Evolutionary conservation across 805 yeast genomes (phyloP), one percentile per base, ranked within the genome.

Genomic region (Candida tallmaniae): DNA sequence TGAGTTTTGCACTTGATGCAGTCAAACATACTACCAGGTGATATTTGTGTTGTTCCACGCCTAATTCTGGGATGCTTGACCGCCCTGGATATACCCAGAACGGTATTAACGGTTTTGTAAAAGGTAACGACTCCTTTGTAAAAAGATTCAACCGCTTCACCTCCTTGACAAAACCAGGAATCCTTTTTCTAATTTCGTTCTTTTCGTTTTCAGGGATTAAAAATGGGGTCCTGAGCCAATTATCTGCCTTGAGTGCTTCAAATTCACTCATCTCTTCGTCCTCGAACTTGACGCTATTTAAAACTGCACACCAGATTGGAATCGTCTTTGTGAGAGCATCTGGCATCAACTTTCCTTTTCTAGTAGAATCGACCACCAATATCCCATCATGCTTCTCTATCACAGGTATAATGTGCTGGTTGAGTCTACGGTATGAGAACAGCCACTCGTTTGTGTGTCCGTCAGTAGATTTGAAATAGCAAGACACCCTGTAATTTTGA

Each of bases 231-330:
- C n/a, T 16, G 15, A 43, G 22, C 23, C 35, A 40, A 21, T 38
- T 33, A 7, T 16, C 14, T 19, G 16, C 17, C 6, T 11, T 15
- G 6, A 16, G n/a, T 18, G 16, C 24, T 8, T n/a, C 13, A n/a
- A 6, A 18, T n/a, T 16, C 6, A 5, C 13, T n/a, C 7, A 27
- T 27, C 6, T 15, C 19, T 14, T 23, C 32, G 14, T 18, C 42
- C 25, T 50, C 52, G 37, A 68, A 68, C 53, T 77, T 56, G 1
- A 81, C 61, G 23, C 56, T 54, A 48, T 83, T 84, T 13, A 87
- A 38, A 4, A 84, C 87, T 0, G 89, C 83, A 56, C 94, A 83
- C 97, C 97, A 88, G 2, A 86, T 83, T 0, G 96, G 96, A 1
- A 88, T 66, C 0, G 96, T 88, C 47, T 88, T 88, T 47, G 88